Base-by-base conservation (phyloP, 805 yeast genomes). In the Candida glaebosa region DNA sequence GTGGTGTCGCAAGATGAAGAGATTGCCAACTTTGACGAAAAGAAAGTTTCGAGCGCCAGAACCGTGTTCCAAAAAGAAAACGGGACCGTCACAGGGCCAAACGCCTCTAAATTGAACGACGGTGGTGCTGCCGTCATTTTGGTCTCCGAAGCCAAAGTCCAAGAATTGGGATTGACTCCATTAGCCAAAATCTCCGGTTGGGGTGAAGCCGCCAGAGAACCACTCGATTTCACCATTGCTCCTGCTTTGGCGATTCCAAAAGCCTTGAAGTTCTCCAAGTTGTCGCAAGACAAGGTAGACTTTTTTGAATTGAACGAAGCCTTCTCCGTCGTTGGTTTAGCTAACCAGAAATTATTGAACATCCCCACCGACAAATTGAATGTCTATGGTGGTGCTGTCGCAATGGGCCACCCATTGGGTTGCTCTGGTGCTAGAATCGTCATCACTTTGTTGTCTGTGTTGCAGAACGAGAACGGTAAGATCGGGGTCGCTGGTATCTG, bases 181-280 rank as follows among this genome's bases (percentile, higher is more conserved):
- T 63, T 93, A 48, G 98, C 96, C 46, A 81, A 81, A 65, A 83
- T 93, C 56, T 62, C 78, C 40, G 95, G 96, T 46, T 91, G 96
- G 96, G 99, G 96, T 68, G 99, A 93, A 64, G 98, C 98, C 57
- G 99, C 95, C 43, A 90, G 88, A 64, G 81, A 81, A 34, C 99
- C 99, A 51, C 78, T 84, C 54, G 95, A 90, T 70, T 93, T 93
- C 77, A 91, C 99, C 41, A 85, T 93, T 67, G 89, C 98, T 22
- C 99, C 99, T 51, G 71, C 96, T 26, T 73, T 89, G 60, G 96
- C 99, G 40, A 81, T 91, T 55, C 96, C 96, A 69, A 91, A 90
- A 76, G 98, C 97, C 31, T 75, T 93, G 58, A 84, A 87, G 67
- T 93, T 83, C 58, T 96, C 97, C 32, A 77, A 81, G 38, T 57